Percentiles rank a stretch among this genome's conserved stretches.
phyloP scores from a whole-genome alignment of 2,329 filamentous ascomycete genomes.

The Fusarium xylarioides region DNA sequence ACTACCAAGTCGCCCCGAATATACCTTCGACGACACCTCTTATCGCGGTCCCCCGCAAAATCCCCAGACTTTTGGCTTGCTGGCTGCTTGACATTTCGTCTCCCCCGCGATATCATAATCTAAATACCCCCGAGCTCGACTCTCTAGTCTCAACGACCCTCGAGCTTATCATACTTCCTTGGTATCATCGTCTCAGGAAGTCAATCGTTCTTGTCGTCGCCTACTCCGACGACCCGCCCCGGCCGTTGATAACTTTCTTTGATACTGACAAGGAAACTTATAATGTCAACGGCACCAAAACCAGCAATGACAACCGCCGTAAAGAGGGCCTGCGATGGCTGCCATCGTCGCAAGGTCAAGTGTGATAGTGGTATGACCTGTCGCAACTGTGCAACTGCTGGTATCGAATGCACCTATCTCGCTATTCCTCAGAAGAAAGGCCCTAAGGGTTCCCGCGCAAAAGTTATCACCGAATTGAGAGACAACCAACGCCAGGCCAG shows the following conservation, averaged over 20 bases:
- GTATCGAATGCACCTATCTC: conserved; percentile 77
- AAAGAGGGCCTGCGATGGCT: conserved; percentile 75
- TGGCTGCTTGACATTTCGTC: conserved; percentile 13
- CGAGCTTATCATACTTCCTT: conserved; percentile 3
- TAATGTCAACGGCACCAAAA: background rate
- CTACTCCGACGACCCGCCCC: conserved; percentile 11
- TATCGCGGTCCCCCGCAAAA: conserved; percentile 44
- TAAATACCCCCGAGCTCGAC: conserved; percentile 15
- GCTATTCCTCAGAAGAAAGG: conserved; percentile 80
- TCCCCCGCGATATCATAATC: conserved; percentile 16
- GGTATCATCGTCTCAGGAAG: conserved; percentile 9
- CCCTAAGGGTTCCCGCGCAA: conserved; percentile 77
- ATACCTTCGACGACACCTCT: conserved; percentile 35
- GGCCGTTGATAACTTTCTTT: conserved; percentile 12
- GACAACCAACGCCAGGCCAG: conserved; percentile 74
- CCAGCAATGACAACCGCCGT: conserved; percentile 57
- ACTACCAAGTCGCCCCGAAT: conserved; percentile 35
- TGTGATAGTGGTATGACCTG: conserved; percentile 77
- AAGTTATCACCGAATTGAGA: conserved; percentile 78
- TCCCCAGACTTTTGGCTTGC: conserved; percentile 43
- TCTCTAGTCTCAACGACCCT: background rate
- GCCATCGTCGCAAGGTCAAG: conserved; percentile 78
- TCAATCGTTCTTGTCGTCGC: conserved; percentile 17
- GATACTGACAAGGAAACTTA: background rate
- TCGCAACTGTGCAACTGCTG: conserved; percentile 73